phyloP scores from a whole-genome alignment of 2,329 filamentous ascomycete genomes.

The Alternaria gaisen region DNA sequence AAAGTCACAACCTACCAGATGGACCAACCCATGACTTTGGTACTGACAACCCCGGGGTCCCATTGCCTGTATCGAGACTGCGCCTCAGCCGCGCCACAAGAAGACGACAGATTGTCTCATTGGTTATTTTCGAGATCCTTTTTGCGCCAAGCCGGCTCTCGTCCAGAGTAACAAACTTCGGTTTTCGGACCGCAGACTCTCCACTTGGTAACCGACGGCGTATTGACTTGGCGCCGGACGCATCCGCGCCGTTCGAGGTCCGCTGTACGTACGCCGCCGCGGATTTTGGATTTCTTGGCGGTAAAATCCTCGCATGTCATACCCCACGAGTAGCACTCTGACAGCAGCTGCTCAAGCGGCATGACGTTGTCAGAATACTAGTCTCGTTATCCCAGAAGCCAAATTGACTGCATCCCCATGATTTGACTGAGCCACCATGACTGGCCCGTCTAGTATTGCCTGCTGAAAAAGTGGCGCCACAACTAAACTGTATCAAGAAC shows the following conservation, averaged over 20 bases:
- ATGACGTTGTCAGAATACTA: not conserved
- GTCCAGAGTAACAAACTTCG: not conserved
- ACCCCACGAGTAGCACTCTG: not conserved
- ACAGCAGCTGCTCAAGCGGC: not conserved
- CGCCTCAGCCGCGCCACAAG: not conserved
- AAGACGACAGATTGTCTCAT: not conserved
- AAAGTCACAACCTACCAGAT: not conserved
- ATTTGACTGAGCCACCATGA: conserved; percentile 16
- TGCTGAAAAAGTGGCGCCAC: conserved; percentile 21
- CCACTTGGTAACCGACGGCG: not conserved
- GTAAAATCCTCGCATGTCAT: not conserved
- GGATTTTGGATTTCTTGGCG: not conserved
- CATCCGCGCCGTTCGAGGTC: conserved; percentile 1
- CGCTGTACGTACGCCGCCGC: not conserved
- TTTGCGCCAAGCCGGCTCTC: not conserved
- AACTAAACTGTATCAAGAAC: not conserved
- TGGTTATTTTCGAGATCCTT: not conserved
- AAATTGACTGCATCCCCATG: not conserved
- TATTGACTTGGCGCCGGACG: not conserved
- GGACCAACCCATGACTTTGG: not conserved
- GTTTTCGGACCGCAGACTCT: conserved; percentile 2
- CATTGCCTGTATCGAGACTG: not conserved
- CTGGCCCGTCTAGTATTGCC: conserved; percentile 15
- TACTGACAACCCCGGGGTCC: not conserved
- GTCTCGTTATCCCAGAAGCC: not conserved